Percentiles rank a stretch among this genome's conserved stretches.
These are phyloP conservation scores for Vanrija sp. DNA, from an alignment of 1,284 basidiomycete species.

Conservation along the genomic window DNA sequence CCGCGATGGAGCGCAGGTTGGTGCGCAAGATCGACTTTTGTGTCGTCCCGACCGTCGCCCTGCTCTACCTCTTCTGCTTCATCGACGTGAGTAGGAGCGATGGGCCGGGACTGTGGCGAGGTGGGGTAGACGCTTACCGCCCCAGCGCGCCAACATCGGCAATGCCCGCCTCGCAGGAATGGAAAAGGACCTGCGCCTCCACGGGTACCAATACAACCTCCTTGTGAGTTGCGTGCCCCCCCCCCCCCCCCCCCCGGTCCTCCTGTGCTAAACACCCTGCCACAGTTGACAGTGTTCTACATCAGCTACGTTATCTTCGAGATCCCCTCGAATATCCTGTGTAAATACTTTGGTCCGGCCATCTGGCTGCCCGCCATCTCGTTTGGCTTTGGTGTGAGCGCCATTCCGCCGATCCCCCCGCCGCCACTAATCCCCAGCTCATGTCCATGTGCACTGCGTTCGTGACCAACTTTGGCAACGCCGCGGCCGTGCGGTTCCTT, in stretches of 20 bases:
- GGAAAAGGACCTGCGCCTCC: conserved; percentile 14
- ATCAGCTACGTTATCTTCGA: conserved; percentile 26
- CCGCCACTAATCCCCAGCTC: conserved; percentile 13
- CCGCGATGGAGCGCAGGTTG: conserved; percentile 14
- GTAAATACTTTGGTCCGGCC: conserved; percentile 20
- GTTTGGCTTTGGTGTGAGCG: conserved; percentile 20
- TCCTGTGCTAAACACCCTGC: no score
- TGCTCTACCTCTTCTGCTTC: conserved; percentile 19
- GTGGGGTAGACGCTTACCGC: no score
- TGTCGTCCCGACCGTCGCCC: conserved; percentile 17
- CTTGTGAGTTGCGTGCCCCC: no score
- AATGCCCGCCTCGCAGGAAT: conserved; percentile 24
- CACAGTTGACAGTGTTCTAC: conserved; percentile 21
- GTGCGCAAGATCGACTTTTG: conserved; percentile 23
- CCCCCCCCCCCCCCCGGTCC: no score
- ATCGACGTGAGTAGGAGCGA: conserved; percentile 11
- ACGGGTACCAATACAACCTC: conserved; percentile 23
- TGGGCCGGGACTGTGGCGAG: not conserved
- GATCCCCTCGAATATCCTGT: conserved; percentile 17
- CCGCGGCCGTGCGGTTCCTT: conserved; percentile 19
- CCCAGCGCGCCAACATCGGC: conserved; percentile 19
- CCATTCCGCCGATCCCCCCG: not conserved
- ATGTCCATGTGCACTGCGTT: conserved; percentile 30
- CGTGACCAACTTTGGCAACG: conserved; percentile 18
- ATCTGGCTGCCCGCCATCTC: conserved; percentile 23